These are phyloP conservation scores for Tolypocladium ovalisporum DNA, from an alignment of 2,329 filamentous ascomycete species.

Conservation along the genomic window DNA sequence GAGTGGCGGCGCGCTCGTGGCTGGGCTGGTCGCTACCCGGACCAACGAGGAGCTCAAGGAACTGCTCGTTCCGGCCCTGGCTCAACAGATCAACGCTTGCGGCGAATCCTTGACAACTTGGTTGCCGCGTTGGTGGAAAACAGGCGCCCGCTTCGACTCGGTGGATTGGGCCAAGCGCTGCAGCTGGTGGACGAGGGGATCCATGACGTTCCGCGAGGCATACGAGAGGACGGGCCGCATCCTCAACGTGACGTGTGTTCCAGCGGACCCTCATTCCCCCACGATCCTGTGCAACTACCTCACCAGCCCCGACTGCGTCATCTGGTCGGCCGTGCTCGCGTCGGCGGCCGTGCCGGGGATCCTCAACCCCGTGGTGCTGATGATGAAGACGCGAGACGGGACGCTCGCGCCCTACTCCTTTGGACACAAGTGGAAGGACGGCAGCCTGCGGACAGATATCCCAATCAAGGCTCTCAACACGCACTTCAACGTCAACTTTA, in stretches of 20 bases:
- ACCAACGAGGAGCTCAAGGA: slow-evolving; percentile 85
- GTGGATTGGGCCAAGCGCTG: slow-evolving; percentile 80
- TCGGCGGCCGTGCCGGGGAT: slow-evolving; percentile 95
- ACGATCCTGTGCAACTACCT: slow-evolving; percentile 92
- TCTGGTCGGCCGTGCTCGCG: slow-evolving; percentile 93
- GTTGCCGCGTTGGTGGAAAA: slow-evolving; percentile 78
- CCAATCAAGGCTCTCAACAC: slow-evolving; percentile 88
- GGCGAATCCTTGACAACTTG: slow-evolving; percentile 67
- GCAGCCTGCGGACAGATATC: slow-evolving; percentile 86
- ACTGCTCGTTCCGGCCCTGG: slow-evolving; percentile 78
- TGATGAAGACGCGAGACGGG: slow-evolving; percentile 75
- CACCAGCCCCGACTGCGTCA: slow-evolving; percentile 90
- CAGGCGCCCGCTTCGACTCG: slow-evolving; percentile 87
- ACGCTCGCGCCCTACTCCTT: slow-evolving; percentile 83
- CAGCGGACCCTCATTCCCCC: slow-evolving; percentile 86
- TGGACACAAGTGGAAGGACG: slow-evolving; percentile 99
- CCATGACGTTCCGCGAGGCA: slow-evolving; percentile 88
- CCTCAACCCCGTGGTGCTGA: slow-evolving; percentile 85
- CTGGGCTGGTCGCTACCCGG: slow-evolving; percentile 74
- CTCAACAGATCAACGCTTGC: slow-evolving; percentile 74
- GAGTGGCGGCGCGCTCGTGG: slow-evolving; percentile 84
- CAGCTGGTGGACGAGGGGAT: slow-evolving; percentile 84
- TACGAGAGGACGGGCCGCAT: slow-evolving; percentile 90
- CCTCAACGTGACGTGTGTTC: slow-evolving; percentile 90
- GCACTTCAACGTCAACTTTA: slow-evolving; percentile 98